These are phyloP conservation scores for Capsicum rhomboideum DNA, from an alignment of 257 asterid genomes.

Conservation along the genomic window DNA sequence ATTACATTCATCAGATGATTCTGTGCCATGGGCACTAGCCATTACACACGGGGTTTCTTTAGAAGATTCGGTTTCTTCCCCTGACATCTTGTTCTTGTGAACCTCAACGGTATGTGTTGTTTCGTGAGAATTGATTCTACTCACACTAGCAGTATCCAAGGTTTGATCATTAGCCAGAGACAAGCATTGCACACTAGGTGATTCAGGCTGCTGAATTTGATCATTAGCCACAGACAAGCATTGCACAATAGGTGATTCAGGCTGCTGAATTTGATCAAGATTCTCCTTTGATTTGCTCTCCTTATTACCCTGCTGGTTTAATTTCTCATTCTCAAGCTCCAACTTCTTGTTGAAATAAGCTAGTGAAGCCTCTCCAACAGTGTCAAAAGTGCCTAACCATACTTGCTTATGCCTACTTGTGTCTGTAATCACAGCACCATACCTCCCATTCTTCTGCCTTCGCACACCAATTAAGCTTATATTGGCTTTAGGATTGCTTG, in stretches of 20 bases:
- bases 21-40: too few relatives aligned
- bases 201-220: neutral
- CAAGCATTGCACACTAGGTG: neutral
- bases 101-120: too few relatives aligned
- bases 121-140: neutral
- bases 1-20: neutral
- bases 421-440: neutral
- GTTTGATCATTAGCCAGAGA: neutral
- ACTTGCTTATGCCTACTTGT: neutral
- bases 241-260: neutral
- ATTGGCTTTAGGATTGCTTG: neutral
- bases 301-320: neutral
- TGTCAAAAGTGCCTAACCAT: neutral
- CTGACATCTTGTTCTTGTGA: too few relatives aligned
- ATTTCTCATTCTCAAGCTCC: neutral
- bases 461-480: neutral
- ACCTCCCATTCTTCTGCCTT: neutral
- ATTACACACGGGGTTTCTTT: too few relatives aligned
- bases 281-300: neutral
- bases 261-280: neutral
- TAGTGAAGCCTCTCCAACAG: neutral
- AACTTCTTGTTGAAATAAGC: neutral
- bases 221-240: neutral
- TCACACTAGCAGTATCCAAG: neutral
- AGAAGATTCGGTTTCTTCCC: too few relatives aligned